Evolutionary conservation across 2,329 filamentous ascomycete genomes (phyloP), one percentile per base, ranked within the genome.

Genomic region (Exophiala oligosperma): DNA sequence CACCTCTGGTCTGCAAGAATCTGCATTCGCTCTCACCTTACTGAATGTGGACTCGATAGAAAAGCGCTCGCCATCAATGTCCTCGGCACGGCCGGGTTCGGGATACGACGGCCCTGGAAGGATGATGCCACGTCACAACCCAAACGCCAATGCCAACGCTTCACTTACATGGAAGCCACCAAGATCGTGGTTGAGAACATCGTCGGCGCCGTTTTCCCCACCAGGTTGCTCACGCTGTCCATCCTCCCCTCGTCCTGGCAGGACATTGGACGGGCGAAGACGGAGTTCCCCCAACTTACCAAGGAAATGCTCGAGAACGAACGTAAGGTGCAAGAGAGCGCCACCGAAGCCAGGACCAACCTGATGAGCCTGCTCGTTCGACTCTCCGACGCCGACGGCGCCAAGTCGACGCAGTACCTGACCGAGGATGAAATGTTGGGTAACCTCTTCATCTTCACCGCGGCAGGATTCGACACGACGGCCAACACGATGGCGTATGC

Each of bases 401-500:
- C n/a, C n/a, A 54, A 57, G 21, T 46, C 21, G 28, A 5, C 49
- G 3, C 51, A 56, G 40, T 28, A 40, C 7, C 56, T 66, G 12
- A 59, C 40, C 7, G 61, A 65, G n/a, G 54, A 61, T 21, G 64
- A 66, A 52, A 54, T 67, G 26, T 35, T 59, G 2, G 65, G 64
- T 5, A 66, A 67, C 44, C 54, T 67, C 14, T 66, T 63, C 59
- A 43, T 64, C 54, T 67, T 64, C 50, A 66, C 64, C 11, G 40
- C 54, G 21, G 65, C 65, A 1, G 65, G 64, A 12, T 62, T 61
- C 60, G 77, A 82, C 59, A 79, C 77, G 0, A 81, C 79, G 0
- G 78, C 79, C 1, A 80, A 79, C 52, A 79, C 78, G 0, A 71
- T 84, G 47, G 72, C 76, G 0, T 84, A 78, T 60, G 75, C 78